These are phyloP conservation scores for Cryptococcus sp. DNA, from an alignment of 1,284 basidiomycete species.

Conservation along the genomic window DNA sequence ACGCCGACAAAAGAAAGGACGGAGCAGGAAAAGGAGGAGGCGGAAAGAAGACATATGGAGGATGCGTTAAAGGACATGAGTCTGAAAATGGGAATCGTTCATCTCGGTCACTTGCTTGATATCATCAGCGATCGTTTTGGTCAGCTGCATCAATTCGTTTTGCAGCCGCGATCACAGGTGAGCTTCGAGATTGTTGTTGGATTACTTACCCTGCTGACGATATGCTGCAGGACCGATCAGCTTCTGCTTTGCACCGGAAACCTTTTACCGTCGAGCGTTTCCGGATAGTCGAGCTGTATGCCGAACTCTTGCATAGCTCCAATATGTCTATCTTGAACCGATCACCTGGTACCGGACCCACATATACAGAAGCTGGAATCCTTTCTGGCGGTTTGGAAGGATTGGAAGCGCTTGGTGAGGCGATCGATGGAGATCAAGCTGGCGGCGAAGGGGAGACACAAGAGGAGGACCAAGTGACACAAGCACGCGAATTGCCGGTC, in stretches of 20 bases:
- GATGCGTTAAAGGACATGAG: constrained; percentile 82
- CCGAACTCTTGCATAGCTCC: constrained; percentile 94
- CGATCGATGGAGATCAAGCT: constrained; percentile 61
- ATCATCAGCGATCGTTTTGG: constrained; percentile 71
- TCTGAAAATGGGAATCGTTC: constrained; percentile 88
- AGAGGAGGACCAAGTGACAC: constrained; percentile 59
- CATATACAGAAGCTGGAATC: constrained; percentile 78
- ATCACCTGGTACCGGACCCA: constrained; percentile 62
- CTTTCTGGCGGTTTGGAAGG: constrained; percentile 76
- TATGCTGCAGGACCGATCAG: constrained; percentile 62
- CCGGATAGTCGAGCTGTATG: constrained; percentile 95
- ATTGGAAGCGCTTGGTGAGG: constrained; percentile 77
- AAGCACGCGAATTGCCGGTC: constrained; percentile 72
- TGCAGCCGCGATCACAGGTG: constrained; percentile 72
- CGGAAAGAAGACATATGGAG: constrained; percentile 71
- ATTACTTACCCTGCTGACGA: constrained; percentile 34
- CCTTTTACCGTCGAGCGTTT: constrained; percentile 95
- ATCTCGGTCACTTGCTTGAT: constrained; percentile 81
- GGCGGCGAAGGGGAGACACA: constrained; percentile 54
- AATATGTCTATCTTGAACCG: constrained; percentile 97
- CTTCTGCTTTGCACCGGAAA: constrained; percentile 68
- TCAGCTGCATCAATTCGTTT: constrained; percentile 71
- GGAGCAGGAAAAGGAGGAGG: constrained; percentile 55
- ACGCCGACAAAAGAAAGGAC: constrained; percentile 18
- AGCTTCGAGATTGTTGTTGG: constrained; percentile 41